These are phyloP conservation scores for Vinca minor DNA, from an alignment of 257 asterid species.

Conservation along the genomic window DNA sequence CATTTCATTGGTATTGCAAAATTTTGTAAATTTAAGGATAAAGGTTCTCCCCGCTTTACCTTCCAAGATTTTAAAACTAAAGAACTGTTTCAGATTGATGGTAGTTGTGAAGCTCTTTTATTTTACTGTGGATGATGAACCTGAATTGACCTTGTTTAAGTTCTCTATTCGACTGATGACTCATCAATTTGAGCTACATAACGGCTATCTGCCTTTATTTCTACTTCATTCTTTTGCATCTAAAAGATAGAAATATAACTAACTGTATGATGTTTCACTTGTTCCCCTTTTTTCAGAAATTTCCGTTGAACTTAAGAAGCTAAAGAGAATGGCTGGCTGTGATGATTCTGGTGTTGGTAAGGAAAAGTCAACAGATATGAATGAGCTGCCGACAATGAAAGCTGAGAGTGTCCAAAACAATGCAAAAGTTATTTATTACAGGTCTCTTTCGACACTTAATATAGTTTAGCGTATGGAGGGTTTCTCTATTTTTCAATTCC, in stretches of 20 bases:
- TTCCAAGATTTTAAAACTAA: not conserved
- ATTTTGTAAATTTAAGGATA: not conserved
- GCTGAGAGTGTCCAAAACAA: constrained; percentile 70
- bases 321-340: constrained; percentile 2
- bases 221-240: not conserved
- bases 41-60: not conserved
- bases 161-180: not conserved
- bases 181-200: too few relatives aligned
- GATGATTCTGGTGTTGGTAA: constrained; percentile 25
- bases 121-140: not conserved
- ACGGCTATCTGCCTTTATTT: not conserved
- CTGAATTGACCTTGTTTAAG: not conserved
- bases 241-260: not conserved
- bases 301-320: not conserved
- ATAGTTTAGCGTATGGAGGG: not conserved
- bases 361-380: constrained; percentile 45
- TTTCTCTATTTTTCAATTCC: not conserved
- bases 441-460: constrained; percentile 31
- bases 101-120: not conserved
- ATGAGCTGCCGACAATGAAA: constrained; percentile 59
- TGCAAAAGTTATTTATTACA: constrained; percentile 52
- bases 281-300: not conserved
- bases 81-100: too few relatives aligned
- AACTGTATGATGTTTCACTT: not conserved
- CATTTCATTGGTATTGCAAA: not conserved